phyloP scores from a whole-genome alignment of 495 filamentous ascomycete genomes.

The Neurospora intermedia region DNA sequence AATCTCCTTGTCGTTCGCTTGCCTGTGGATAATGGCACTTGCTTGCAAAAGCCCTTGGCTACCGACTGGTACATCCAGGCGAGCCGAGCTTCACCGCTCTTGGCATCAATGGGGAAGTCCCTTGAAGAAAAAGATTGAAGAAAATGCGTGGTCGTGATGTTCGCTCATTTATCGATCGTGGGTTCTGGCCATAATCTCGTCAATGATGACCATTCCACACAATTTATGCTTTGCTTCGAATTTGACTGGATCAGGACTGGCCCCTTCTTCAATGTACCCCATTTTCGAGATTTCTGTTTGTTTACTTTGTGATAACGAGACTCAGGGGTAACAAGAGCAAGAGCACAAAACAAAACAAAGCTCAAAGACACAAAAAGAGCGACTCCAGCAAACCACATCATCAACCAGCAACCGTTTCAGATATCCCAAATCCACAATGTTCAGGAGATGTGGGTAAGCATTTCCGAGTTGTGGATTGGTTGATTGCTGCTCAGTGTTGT shows the following conservation, averaged over 20 bases:
- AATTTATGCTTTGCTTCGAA: not conserved
- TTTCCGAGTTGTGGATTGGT: not conserved
- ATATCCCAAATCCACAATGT: not conserved
- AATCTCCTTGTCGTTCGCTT: too few species aligned
- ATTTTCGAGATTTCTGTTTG: not conserved
- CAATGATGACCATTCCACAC: not conserved
- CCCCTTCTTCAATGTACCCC: not conserved
- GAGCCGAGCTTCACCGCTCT: not conserved
- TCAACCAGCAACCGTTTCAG: not conserved
- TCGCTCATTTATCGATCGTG: not conserved
- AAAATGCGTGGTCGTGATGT: not conserved
- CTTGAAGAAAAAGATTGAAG: not conserved
- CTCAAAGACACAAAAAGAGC: not conserved
- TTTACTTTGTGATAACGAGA: not conserved
- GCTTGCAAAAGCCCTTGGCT: too few species aligned
- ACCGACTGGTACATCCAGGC: not conserved
- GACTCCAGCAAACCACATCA: not conserved
- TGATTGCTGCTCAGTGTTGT: not conserved
- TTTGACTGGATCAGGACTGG: not conserved
- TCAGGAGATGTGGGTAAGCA: not conserved
- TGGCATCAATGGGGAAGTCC: not conserved
- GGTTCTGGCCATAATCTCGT: not conserved
- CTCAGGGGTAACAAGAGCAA: not conserved
- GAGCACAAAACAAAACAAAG: not conserved
- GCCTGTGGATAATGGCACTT: too few species aligned